A percentile compares a stretch with the other conserved stretches of the same genome.
Evolutionary conservation across 106 monocot genomes (phyloP).

Genomic region (Acorus gramineus): DNA sequence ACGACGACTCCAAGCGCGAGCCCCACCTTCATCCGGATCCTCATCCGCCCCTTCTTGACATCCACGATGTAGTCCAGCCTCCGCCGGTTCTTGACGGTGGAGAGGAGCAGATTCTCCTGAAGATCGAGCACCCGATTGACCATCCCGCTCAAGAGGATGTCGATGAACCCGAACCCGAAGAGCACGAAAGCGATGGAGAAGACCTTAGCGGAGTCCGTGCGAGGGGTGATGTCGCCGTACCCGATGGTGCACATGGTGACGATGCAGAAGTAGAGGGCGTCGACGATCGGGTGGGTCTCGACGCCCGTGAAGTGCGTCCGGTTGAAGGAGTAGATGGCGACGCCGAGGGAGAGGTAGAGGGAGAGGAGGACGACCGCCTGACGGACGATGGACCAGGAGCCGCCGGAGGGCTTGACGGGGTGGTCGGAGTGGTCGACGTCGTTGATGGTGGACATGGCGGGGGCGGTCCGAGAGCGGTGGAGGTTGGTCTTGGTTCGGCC

Average conservation of each 20-base stretch:
- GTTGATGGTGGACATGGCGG: conserved; percentile 2
- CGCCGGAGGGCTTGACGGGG: neutral
- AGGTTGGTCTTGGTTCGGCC: neutral
- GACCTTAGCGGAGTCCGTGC: conserved; percentile 50
- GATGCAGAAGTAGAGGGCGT: conserved; percentile 88
- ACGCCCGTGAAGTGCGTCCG: conserved; percentile 30
- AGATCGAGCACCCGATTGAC: conserved; percentile 72
- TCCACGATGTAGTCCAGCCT: conserved; percentile 41
- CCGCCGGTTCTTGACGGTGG: conserved; percentile 12
- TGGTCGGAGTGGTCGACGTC: conserved; percentile 58
- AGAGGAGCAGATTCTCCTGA: conserved; percentile 58
- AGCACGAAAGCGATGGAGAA: conserved; percentile 84
- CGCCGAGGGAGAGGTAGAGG: conserved; percentile 64
- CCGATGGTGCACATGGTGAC: conserved; percentile 97
- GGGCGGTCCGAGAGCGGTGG: neutral
- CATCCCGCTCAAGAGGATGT: conserved; percentile 80
- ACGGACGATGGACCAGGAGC: conserved; percentile 24
- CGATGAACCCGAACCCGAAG: conserved; percentile 80
- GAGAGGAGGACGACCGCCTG: conserved; percentile 46
- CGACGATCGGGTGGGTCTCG: conserved; percentile 63
- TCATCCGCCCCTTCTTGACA: conserved; percentile 80
- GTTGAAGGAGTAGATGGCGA: conserved; percentile 38
- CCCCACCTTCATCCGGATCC: conserved; percentile 69
- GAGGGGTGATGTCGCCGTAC: conserved; percentile 90
- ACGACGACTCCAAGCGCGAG: conserved; percentile 58